A percentile compares a stretch with the other conserved stretches of the same genome.
Conservation (phyloP, 2,329 filamentous ascomycete species). For the Lachnellula hyalina region DNA sequence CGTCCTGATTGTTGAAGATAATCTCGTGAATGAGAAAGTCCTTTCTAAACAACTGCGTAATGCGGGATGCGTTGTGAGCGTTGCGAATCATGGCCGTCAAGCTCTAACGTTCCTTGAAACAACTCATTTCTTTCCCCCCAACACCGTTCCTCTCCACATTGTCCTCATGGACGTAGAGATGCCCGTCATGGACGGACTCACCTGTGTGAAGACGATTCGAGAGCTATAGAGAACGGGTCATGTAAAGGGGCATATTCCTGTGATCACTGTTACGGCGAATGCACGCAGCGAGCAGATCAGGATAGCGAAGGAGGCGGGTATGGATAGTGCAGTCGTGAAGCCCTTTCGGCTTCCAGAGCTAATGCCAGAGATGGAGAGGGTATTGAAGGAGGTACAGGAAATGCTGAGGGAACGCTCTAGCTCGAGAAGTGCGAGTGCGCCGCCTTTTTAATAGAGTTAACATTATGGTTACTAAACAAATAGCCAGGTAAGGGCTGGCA, state of each 20-base stretch:
- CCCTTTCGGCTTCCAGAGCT: slow-evolving; percentile 67
- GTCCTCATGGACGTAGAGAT: slow-evolving; percentile 45
- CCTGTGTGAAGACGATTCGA: slow-evolving; percentile 38
- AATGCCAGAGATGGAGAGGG: slow-evolving; percentile 54
- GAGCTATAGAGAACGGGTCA: slow-evolving; percentile 33
- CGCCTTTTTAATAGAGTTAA: background rate
- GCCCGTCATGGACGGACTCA: slow-evolving; percentile 44
- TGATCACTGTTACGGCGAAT: slow-evolving; percentile 45
- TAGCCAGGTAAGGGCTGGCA: no score
- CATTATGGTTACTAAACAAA: no score
- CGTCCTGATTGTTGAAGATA: slow-evolving; percentile 61
- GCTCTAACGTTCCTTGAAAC: slow-evolving; percentile 51
- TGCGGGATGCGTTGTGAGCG: slow-evolving; percentile 53
- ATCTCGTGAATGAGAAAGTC: slow-evolving; percentile 61
- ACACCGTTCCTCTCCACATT: slow-evolving; percentile 47
- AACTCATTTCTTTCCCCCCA: slow-evolving; percentile 49
- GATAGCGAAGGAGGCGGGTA: slow-evolving; percentile 38
- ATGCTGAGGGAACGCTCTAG: background rate
- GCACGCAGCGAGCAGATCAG: slow-evolving; percentile 38
- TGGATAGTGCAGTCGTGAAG: slow-evolving; percentile 65
- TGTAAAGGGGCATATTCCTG: slow-evolving; percentile 45
- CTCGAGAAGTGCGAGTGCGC: background rate
- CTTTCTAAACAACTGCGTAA: slow-evolving; percentile 55
- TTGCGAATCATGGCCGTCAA: slow-evolving; percentile 59
- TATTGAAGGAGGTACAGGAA: background rate